A percentile compares a stretch with the other conserved stretches of the same genome.
phyloP scores from a whole-genome alignment of 179 eudicot genomes.

The Patellifolia procumbens region DNA sequence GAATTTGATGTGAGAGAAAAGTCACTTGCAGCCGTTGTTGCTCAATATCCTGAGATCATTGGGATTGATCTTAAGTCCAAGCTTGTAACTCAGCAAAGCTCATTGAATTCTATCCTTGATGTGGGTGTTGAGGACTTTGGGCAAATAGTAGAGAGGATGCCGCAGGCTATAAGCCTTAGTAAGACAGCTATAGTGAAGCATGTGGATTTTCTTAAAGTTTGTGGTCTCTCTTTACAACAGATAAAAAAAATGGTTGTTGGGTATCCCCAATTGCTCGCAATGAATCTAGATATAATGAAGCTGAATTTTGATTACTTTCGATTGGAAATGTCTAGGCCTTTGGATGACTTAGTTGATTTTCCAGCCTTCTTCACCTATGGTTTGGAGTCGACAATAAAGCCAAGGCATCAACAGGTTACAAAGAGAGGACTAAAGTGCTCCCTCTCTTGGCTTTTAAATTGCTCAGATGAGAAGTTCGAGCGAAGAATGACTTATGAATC shows the following conservation, averaged over 20 bases:
- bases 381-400: conserved; percentile 74
- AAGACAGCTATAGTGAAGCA: too few relatives aligned
- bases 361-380: conserved; percentile 91
- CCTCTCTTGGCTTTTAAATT: conserved; percentile 85
- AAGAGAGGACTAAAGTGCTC: conserved; percentile 70
- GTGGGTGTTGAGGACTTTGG: too few relatives aligned
- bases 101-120: too few relatives aligned
- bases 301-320: conserved; percentile 63
- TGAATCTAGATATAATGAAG: conserved; percentile 75
- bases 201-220: conserved; percentile 65
- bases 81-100: too few relatives aligned
- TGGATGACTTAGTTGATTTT: conserved; percentile 73
- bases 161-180: too few relatives aligned
- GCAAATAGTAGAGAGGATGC: too few relatives aligned
- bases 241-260: conserved; percentile 69
- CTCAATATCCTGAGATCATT: too few relatives aligned
- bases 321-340: conserved; percentile 60
- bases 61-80: too few relatives aligned
- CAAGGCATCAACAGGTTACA: conserved; percentile 58
- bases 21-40: too few relatives aligned
- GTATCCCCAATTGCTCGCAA: conserved; percentile 82
- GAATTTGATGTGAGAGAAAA: too few relatives aligned
- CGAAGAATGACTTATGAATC: conserved; percentile 74
- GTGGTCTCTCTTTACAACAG: conserved; percentile 59
- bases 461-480: conserved; percentile 74